Conservation (phyloP, 1,284 basidiomycete genomes). For the Puccinia horiana region DNA sequence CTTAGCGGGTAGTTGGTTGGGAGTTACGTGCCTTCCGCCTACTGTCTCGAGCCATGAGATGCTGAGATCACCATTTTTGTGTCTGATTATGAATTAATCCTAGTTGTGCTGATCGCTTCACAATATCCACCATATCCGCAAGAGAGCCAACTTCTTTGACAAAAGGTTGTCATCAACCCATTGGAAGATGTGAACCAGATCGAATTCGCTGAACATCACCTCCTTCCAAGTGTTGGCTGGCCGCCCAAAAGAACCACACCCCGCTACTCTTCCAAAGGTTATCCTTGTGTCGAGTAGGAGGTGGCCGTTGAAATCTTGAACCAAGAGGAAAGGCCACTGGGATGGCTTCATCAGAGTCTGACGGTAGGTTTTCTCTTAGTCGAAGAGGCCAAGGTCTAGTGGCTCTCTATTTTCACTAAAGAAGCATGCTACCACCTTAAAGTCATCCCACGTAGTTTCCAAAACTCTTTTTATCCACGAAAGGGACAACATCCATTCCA, state of each 20-base stretch:
- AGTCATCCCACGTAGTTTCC: conserved; percentile 13
- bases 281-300: too few relatives aligned
- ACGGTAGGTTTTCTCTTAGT: background rate
- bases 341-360: background rate
- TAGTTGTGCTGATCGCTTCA: background rate
- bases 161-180: too few relatives aligned
- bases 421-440: too few relatives aligned
- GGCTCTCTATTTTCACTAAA: background rate
- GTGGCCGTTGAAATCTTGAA: too few relatives aligned
- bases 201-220: background rate
- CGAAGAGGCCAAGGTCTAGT: background rate
- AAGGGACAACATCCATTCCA: background rate
- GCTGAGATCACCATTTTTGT: too few relatives aligned
- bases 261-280: too few relatives aligned
- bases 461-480: background rate
- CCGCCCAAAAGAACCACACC: conserved; percentile 1
- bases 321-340: background rate
- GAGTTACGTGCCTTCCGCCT: too few relatives aligned
- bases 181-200: background rate
- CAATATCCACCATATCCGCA: background rate
- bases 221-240: conserved; percentile 1
- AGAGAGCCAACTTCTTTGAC: background rate
- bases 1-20: too few relatives aligned
- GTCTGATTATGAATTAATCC: too few relatives aligned
- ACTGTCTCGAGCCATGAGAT: too few relatives aligned